phyloP scores from a whole-genome alignment of 75 land plant genomes.

The Chamaecyparis obtusa region DNA sequence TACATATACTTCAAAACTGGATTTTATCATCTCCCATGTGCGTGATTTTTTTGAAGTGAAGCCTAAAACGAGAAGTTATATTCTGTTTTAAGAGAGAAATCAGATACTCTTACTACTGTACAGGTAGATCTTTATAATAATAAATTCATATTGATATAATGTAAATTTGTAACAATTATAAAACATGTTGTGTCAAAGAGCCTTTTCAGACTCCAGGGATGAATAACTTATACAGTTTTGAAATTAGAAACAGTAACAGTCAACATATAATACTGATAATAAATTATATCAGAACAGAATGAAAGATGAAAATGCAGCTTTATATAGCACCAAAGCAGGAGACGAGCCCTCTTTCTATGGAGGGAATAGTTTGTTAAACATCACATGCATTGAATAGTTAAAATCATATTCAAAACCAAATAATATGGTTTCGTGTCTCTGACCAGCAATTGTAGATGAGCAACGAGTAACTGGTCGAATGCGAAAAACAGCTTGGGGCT shows the following conservation, averaged over 20 bases:
- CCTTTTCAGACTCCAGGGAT: background rate
- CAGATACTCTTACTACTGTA: no score
- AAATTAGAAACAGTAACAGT: background rate
- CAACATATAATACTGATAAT: background rate
- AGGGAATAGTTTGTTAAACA: background rate
- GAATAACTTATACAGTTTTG: background rate
- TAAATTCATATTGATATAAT: no score
- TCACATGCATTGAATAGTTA: background rate
- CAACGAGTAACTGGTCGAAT: slow-evolving; percentile 86
- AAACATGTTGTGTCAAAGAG: background rate
- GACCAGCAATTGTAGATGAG: slow-evolving; percentile 85
- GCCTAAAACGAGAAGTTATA: background rate
- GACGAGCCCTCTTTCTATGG: background rate
- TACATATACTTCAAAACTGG: background rate
- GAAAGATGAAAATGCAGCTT: background rate
- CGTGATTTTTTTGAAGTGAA: background rate
- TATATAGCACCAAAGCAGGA: background rate
- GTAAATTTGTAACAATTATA: no score
- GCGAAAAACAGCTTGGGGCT: slow-evolving; percentile 86
- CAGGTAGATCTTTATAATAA: no score
- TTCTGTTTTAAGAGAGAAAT: background rate
- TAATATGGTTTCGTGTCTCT: background rate
- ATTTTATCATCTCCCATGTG: background rate
- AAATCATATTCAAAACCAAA: background rate
- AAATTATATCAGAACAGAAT: background rate